phyloP scores from a whole-genome alignment of 306 rosid species.

The Corylus avellana region DNA sequence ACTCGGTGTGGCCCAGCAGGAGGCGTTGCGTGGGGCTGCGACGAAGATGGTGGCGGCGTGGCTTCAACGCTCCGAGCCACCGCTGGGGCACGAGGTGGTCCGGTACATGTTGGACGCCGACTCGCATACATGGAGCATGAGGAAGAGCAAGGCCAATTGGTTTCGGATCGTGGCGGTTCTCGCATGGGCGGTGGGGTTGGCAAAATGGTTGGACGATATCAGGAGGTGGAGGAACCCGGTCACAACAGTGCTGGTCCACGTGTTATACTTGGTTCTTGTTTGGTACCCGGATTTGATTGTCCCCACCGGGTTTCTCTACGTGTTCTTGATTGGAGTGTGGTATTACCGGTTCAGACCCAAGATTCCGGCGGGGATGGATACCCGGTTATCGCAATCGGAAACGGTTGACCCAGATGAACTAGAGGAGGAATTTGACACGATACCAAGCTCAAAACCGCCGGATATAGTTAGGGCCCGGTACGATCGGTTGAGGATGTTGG shows the following conservation, averaged over 20 bases:
- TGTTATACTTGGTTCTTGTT: slow-evolving; percentile 81
- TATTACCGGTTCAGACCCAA: slow-evolving; percentile 82
- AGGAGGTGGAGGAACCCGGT: slow-evolving; percentile 79
- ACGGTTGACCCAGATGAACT: slow-evolving; percentile 79
- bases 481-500: slow-evolving; percentile 78
- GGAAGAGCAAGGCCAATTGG: slow-evolving; percentile 93
- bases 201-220: slow-evolving; percentile 83
- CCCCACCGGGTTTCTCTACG: slow-evolving; percentile 83
- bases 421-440: slow-evolving; percentile 86
- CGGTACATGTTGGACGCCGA: slow-evolving; percentile 91
- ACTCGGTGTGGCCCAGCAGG: slow-evolving; percentile 81
- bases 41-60: slow-evolving; percentile 80
- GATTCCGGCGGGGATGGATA: slow-evolving; percentile 93
- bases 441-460: slow-evolving; percentile 78
- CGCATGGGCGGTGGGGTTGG: slow-evolving; percentile 84
- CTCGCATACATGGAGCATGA: slow-evolving; percentile 93
- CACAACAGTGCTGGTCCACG: slow-evolving; percentile 77
- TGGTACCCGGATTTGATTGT: slow-evolving; percentile 95
- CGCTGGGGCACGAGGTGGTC: slow-evolving; percentile 84
- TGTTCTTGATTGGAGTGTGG: slow-evolving; percentile 87
- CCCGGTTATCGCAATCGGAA: slow-evolving; percentile 69
- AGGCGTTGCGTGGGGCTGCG: slow-evolving; percentile 80
- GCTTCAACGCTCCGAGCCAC: slow-evolving; percentile 80
- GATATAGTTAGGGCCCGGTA: slow-evolving; percentile 70
- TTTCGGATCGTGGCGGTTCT: slow-evolving; percentile 83